These are phyloP conservation scores for Phytophthora tentaculata DNA, from an alignment of 352 stramenopile genomes.

Conservation along the genomic window DNA sequence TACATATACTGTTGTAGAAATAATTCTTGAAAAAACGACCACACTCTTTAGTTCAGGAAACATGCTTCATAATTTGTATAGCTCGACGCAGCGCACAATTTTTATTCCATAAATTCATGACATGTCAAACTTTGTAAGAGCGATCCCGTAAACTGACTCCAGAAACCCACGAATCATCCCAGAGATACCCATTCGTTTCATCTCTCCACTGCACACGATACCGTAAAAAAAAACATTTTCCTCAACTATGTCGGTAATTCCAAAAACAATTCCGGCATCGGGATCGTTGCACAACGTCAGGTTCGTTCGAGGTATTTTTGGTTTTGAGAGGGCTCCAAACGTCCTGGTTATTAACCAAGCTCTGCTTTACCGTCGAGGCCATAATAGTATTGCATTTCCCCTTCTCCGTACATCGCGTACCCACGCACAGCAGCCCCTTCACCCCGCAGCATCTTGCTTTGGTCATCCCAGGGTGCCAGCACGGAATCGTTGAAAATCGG, in stretches of 20 bases:
- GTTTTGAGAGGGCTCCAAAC: no score
- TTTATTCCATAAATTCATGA: no score
- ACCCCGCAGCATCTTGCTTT: constrained; percentile 8
- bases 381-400: no score
- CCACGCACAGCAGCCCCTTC: not conserved
- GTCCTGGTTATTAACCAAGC: no score
- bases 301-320: no score
- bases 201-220: not conserved
- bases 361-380: no score
- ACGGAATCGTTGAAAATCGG: not conserved
- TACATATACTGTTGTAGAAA: no score
- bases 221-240: not conserved
- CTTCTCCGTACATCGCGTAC: not conserved
- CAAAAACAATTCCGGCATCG: not conserved
- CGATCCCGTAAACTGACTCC: not conserved
- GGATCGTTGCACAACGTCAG: not conserved
- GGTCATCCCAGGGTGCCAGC: constrained; percentile 1
- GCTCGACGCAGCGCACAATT: no score
- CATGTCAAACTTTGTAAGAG: no score
- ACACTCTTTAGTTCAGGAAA: no score
- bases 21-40: no score
- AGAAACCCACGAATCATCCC: not conserved
- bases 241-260: not conserved
- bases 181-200: not conserved
- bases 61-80: no score